Conservation (phyloP, 345 rosid genomes). For the Erucastrum elatum region DNA sequence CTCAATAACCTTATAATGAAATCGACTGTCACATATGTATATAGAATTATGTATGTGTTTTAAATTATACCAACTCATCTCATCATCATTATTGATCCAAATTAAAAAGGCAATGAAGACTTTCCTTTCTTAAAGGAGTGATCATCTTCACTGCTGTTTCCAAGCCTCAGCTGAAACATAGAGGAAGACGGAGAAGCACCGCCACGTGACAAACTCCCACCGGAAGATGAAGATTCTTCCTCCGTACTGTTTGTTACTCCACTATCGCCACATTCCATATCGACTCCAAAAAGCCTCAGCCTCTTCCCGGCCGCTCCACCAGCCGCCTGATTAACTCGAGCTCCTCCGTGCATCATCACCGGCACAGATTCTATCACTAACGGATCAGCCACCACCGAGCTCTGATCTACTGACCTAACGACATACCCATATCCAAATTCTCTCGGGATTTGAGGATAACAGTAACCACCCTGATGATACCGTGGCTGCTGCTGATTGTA, state of each 20-base stretch:
- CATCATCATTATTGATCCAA: conserved; percentile 51
- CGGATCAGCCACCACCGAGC: conserved; percentile 28
- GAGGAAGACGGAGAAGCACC: conserved; percentile 22
- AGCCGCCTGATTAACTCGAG: conserved; percentile 20
- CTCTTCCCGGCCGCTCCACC: conserved; percentile 45
- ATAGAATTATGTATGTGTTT: conserved; percentile 17
- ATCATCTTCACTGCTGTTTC: conserved; percentile 27
- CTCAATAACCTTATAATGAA: not conserved
- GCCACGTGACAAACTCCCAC: conserved; percentile 36
- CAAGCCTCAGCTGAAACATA: conserved; percentile 37
- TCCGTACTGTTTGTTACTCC: conserved; percentile 56
- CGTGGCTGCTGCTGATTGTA: conserved; percentile 41
- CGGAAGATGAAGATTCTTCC: conserved; percentile 38
- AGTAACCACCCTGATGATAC: conserved; percentile 19
- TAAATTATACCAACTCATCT: conserved; percentile 14
- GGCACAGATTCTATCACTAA: conserved; percentile 40
- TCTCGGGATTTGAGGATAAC: conserved; percentile 33
- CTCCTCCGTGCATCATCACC: conserved; percentile 36
- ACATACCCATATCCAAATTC: conserved; percentile 38
- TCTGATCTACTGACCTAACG: conserved; percentile 42
- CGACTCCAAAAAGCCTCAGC: conserved; percentile 65
- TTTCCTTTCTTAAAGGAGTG: conserved; percentile 56
- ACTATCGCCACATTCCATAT: conserved; percentile 65
- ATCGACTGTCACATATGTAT: conserved; percentile 25
- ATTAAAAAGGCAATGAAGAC: conserved; percentile 64